Evolutionary conservation across 176 grass and related monocot genomes (phyloP), one percentile per base, ranked within the genome.

Genomic region (Saccharum officinarum): DNA sequence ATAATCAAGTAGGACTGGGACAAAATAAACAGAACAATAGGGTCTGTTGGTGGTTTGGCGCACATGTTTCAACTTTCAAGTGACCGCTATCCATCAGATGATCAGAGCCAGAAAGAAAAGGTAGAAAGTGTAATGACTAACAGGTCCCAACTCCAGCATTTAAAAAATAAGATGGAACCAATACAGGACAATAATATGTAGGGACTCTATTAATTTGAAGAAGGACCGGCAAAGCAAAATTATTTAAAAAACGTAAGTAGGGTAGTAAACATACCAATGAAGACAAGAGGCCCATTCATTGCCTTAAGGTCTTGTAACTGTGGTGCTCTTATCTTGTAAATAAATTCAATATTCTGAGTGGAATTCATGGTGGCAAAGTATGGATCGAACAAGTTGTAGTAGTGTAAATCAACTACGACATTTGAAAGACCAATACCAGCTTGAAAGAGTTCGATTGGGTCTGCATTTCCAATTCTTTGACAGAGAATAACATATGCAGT

Each of bases 341-440:
- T 84, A 46, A 80, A 94, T 44, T 92, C 80, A 89, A 95, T 92
- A 88, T 95, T 91, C 69, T 91, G 71, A 76, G 77, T 78, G 18
- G 67, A 82, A 30, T 84, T 84, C 59, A 95, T 31, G 61, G 83
- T 87, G 47, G 67, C 77, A 67, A 92, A 95, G 78, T 78, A 89
- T 52, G 86, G 70, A 66, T 95, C 88, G n/a, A 95, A 95, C 71
- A 92, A 71, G 81, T 87, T 92, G 72, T 95, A 95, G 52, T 92
- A 95, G 83, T 95, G 93, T 75, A 95, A 84, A 87, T 95, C 93
- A 68, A 95, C 73, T 67, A 95, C 90, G 54, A 88, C 44, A 88
- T 92, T 92, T 82, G 87, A 90, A 84, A 60, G 25, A 67, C 90
- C 90, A 75, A 95, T 73, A 78, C 84, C 90, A 60, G 88, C 90